These are phyloP conservation scores for Acanthamoeba royreba DNA, from an alignment of 208 protist species.

Conservation along the genomic window DNA sequence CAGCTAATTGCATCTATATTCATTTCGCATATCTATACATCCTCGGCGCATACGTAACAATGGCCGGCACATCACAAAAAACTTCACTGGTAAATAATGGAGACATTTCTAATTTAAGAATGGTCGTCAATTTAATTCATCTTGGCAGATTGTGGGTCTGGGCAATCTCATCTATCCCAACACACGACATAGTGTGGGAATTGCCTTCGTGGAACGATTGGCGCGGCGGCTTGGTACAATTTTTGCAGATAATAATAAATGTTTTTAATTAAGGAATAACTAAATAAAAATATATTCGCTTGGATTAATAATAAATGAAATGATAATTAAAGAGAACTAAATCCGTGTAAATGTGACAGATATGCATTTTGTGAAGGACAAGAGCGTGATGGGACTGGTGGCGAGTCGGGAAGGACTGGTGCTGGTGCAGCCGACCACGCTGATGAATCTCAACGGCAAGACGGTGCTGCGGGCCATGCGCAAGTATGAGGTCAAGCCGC, in stretches of 20 bases:
- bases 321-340: too few relatives aligned
- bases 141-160: not conserved
- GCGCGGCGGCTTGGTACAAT: not conserved
- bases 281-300: not conserved
- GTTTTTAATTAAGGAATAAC: not conserved
- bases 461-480: not conserved
- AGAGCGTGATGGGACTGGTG: not conserved
- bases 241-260: not conserved
- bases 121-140: not conserved
- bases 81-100: too few relatives aligned
- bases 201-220: not conserved
- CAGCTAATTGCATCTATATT: too few relatives aligned
- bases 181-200: slow-evolving; percentile 27
- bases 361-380: not conserved
- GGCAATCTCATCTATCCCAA: not conserved
- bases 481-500: not conserved
- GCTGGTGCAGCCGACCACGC: slow-evolving; percentile 28
- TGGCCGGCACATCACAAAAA: too few relatives aligned
- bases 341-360: not conserved
- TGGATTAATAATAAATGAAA: not conserved
- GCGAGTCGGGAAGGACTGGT: slow-evolving; percentile 12
- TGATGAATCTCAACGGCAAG: slow-evolving; percentile 41
- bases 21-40: too few relatives aligned
- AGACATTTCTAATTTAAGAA: not conserved
- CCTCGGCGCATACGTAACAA: too few relatives aligned